phyloP scores from a whole-genome alignment of 2,329 filamentous ascomycete species.

The Pleoardoris graminearum region DNA sequence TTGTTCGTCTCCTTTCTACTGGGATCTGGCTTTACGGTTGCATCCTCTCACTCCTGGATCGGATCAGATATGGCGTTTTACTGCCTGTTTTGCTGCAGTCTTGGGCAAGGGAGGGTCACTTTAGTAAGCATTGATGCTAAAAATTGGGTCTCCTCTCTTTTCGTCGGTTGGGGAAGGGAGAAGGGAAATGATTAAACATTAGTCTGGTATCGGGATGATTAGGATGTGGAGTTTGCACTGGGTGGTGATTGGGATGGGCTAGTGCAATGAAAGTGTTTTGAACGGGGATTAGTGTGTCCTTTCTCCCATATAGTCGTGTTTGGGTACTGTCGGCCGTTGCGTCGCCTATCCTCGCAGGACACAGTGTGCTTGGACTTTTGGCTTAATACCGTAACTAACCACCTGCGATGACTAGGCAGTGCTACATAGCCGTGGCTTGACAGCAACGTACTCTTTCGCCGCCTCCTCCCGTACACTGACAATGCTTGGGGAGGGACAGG shows the following conservation, averaged over 20 bases:
- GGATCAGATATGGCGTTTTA: constrained; percentile 7
- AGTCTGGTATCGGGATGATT: constrained; percentile 24
- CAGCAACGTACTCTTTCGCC: not conserved
- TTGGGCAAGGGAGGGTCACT: constrained; percentile 9
- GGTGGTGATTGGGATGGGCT: not conserved
- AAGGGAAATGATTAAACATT: constrained; percentile 24
- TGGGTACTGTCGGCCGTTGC: too few species aligned
- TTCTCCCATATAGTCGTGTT: not conserved
- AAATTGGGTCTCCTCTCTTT: constrained; percentile 3
- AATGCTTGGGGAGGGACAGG: not conserved
- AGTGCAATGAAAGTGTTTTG: constrained; percentile 4
- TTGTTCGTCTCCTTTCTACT: constrained; percentile 24
- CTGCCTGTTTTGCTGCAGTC: constrained; percentile 1
- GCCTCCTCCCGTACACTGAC: not conserved
- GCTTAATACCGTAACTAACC: too few species aligned
- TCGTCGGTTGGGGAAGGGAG: constrained; percentile 22
- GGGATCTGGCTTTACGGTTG: constrained; percentile 29
- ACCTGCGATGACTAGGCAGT: too few species aligned
- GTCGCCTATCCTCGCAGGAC: too few species aligned
- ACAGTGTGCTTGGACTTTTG: too few species aligned
- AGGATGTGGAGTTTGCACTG: constrained; percentile 6
- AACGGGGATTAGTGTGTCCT: not conserved
- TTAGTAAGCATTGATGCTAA: constrained; percentile 10
- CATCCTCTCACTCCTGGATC: constrained; percentile 35
- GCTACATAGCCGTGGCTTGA: not conserved